Percentiles rank a stretch among this genome's conserved stretches.
These are phyloP conservation scores for Sporodiniella umbellata DNA, from an alignment of 371 early-diverging fungal genomes.

Conservation along the genomic window DNA sequence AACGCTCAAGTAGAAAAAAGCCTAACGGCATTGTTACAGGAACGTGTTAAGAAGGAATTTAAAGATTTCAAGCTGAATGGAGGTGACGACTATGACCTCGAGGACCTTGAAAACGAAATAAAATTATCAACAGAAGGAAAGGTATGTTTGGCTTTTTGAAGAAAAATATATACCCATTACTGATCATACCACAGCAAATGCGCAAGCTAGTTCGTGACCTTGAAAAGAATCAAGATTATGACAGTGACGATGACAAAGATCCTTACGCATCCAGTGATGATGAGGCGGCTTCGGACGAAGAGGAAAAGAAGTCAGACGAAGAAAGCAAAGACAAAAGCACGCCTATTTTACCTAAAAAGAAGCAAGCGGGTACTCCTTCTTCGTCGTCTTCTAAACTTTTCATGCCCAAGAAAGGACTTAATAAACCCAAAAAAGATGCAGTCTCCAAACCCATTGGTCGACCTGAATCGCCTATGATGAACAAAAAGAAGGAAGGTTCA, in stretches of 20 bases:
- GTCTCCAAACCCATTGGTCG: constrained; percentile 44
- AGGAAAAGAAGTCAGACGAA: constrained; percentile 16
- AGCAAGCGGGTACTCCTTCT: constrained; percentile 12
- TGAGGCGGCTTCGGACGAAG: constrained; percentile 37
- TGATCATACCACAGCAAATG: constrained; percentile 43
- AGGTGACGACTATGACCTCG: constrained; percentile 22
- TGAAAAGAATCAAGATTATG: constrained; percentile 71
- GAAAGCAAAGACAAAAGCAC: constrained; percentile 22
- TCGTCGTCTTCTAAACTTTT: constrained; percentile 25
- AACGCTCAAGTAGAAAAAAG: constrained; percentile 29
- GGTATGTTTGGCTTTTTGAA: constrained; percentile 14
- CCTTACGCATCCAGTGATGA: constrained; percentile 69
- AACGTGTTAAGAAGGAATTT: constrained; percentile 40
- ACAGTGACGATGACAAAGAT: constrained; percentile 73
- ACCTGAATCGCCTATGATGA: constrained; percentile 40
- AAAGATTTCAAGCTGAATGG: constrained; percentile 31
- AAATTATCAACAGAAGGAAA: constrained; percentile 45
- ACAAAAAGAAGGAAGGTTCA: constrained; percentile 13
- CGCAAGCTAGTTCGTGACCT: constrained; percentile 70
- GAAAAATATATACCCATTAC: no score
- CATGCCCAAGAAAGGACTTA: constrained; percentile 32
- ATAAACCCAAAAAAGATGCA: constrained; percentile 51
- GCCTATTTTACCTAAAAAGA: constrained; percentile 36
- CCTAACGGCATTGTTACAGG: constrained; percentile 9
- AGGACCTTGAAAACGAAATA: constrained; percentile 20